Percentiles rank a stretch among this genome's conserved stretches.
These are phyloP conservation scores for Rubia tinctorum DNA, from an alignment of 305 asterid genomes.

Conservation along the genomic window DNA sequence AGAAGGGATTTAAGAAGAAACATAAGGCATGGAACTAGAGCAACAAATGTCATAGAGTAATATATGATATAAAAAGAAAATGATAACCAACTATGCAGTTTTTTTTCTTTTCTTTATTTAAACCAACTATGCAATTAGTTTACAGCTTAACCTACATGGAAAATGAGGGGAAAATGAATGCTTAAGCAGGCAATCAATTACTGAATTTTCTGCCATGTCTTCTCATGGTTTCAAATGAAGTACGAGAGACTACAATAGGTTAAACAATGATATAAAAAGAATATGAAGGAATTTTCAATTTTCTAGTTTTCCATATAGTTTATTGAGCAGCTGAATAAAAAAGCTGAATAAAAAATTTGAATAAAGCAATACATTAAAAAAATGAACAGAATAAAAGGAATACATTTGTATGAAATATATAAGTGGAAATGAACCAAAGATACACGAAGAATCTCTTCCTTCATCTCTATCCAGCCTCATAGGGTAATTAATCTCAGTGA, in stretches of 20 bases:
- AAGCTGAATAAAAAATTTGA: neutral
- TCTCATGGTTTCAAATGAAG: neutral
- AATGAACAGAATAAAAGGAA: neutral
- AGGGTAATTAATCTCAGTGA: neutral
- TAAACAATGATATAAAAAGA: neutral
- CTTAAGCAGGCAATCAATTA: neutral
- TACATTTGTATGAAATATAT: neutral
- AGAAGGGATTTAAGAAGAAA: conserved; percentile 15
- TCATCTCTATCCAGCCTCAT: neutral
- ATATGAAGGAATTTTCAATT: neutral
- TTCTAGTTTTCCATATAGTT: neutral
- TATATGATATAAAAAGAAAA: neutral
- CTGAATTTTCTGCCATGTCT: neutral
- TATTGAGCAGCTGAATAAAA: neutral
- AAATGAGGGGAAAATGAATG: neutral
- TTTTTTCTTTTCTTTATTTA: too few species aligned
- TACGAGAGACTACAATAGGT: neutral
- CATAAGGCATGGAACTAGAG: conserved; percentile 5
- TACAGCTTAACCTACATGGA: neutral
- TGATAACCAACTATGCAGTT: neutral
- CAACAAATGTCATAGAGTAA: neutral
- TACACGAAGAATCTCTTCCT: neutral
- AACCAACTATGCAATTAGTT: neutral
- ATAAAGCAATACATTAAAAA: too few species aligned
- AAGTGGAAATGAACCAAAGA: neutral